Evolutionary conservation across 768 basidiomycete genomes (phyloP).

Genomic region (Phylloporus rhodoxanthus): DNA sequence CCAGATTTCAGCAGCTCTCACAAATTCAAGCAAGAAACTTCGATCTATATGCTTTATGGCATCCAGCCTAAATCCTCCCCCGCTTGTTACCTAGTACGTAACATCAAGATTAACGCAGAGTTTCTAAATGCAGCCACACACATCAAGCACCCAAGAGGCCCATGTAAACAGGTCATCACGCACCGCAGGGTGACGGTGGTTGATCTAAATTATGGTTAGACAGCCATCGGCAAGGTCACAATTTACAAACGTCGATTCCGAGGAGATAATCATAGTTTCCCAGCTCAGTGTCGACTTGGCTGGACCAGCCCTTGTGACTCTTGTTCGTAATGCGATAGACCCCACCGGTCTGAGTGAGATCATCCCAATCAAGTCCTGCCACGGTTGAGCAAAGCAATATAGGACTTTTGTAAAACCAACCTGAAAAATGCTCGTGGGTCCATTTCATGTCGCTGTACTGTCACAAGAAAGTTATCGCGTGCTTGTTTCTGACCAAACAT

Average conservation of each 20-base stretch:
- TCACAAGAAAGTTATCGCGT: neutral
- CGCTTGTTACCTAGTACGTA: conserved; percentile 52
- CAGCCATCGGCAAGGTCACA: neutral
- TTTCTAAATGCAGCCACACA: conserved; percentile 14
- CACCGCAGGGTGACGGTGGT: conserved; percentile 79
- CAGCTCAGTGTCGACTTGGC: conserved; percentile 72
- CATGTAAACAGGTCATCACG: conserved; percentile 67
- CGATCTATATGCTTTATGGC: conserved; percentile 88
- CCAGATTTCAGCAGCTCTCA: conserved; percentile 28
- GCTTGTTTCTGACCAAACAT: conserved; percentile 4
- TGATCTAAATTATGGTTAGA: conserved; percentile 48
- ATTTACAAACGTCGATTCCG: conserved; percentile 55
- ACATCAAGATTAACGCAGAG: neutral
- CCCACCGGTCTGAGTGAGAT: conserved; percentile 52
- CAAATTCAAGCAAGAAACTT: conserved; percentile 63
- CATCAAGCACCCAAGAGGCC: conserved; percentile 73
- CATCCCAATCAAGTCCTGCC: conserved; percentile 81
- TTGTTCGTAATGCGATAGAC: conserved; percentile 68
- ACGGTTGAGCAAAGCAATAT: neutral
- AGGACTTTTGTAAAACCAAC: conserved; percentile 31
- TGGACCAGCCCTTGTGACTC: conserved; percentile 76
- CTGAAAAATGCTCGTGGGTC: conserved; percentile 76
- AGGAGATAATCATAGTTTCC: conserved; percentile 86
- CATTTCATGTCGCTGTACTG: conserved; percentile 71
- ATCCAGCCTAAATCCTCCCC: conserved; percentile 77